Evolutionary conservation across 2,329 filamentous ascomycete genomes (phyloP).

Genomic region (Colletotrichum chlorophyti): DNA sequence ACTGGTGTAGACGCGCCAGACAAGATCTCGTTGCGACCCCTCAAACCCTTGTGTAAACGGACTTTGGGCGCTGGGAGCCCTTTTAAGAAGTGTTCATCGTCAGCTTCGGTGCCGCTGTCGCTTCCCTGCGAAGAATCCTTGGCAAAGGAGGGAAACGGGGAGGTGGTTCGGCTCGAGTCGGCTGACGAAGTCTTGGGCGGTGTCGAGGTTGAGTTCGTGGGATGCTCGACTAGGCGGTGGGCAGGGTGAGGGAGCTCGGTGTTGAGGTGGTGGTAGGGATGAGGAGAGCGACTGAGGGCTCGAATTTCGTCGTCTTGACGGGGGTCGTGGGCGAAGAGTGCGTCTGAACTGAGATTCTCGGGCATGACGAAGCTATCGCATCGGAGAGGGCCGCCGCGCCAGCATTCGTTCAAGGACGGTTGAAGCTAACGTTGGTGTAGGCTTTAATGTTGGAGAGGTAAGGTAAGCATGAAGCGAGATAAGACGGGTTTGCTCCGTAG

Average conservation of each 20-base stretch:
- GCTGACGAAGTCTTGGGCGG: conserved; percentile 27
- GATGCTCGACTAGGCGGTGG: conserved; percentile 39
- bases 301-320: conserved; percentile 50
- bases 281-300: conserved; percentile 66
- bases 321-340: conserved; percentile 39
- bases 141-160: conserved; percentile 41
- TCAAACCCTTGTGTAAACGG: conserved; percentile 78
- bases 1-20: conserved; percentile 64
- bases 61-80: conserved; percentile 81
- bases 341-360: conserved; percentile 48
- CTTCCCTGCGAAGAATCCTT: conserved; percentile 70
- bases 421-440: neutral
- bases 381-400: conserved; percentile 19
- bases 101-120: conserved; percentile 93
- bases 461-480: conserved; percentile 10
- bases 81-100: conserved; percentile 90
- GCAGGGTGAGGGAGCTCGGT: conserved; percentile 61
- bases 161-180: conserved; percentile 31
- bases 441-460: neutral
- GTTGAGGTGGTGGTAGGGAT: conserved; percentile 70
- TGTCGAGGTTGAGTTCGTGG: conserved; percentile 20
- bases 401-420: conserved; percentile 6
- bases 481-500: neutral
- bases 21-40: conserved; percentile 61
- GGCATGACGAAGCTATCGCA: conserved; percentile 50